Evolutionary conservation across 164 flowering plant species (phyloP).

Genomic region (Amborella trichopoda): DNA sequence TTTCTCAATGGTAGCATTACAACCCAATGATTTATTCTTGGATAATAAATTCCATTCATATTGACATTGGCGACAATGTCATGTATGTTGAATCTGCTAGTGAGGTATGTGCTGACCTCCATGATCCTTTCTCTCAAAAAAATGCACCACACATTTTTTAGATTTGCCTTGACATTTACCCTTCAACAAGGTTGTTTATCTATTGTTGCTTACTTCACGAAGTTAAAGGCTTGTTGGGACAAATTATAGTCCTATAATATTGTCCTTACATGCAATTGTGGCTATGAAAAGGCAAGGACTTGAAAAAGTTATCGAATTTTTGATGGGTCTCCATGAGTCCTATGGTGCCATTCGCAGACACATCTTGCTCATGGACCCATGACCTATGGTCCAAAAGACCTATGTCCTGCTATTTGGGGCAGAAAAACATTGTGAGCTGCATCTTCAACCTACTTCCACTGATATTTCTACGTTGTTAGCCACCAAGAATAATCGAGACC

Average conservation of each 20-base stretch:
- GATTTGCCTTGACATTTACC: not conserved
- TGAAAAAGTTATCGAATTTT: not conserved
- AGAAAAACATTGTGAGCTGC: not conserved
- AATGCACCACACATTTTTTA: not conserved
- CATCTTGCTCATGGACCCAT: not conserved
- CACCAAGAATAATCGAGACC: not conserved
- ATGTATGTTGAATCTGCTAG: conserved; percentile 5
- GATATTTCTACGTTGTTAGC: not conserved
- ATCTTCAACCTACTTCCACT: not conserved
- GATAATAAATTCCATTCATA: not conserved
- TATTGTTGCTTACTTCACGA: not conserved
- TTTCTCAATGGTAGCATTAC: not conserved
- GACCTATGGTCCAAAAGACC: not conserved
- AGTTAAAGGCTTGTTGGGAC: conserved; percentile 2
- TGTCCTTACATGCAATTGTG: not conserved
- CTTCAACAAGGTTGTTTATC: not conserved
- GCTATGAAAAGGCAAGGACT: not conserved
- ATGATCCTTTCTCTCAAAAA: not conserved
- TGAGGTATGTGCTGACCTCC: not conserved
- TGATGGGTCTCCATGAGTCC: not conserved
- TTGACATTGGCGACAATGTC: not conserved
- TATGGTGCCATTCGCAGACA: not conserved
- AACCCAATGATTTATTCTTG: conserved; percentile 5
- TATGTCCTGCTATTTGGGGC: not conserved
- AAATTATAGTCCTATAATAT: not conserved